These are phyloP conservation scores for Cenococcum geophilum DNA, from an alignment of 495 filamentous ascomycete species.

Conservation along the genomic window DNA sequence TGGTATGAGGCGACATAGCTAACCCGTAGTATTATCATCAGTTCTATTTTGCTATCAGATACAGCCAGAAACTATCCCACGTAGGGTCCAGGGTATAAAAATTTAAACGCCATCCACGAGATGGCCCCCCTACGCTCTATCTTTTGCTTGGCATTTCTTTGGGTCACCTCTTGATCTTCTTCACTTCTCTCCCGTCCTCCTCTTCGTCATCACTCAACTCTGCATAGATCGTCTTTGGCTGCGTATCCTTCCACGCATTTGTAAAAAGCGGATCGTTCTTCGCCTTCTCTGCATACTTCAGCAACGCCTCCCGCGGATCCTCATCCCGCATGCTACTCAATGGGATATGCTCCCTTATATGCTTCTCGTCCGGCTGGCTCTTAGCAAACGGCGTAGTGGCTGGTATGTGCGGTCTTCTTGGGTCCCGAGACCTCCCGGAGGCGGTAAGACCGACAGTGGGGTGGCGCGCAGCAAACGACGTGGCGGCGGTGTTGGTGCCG, in stretches of 20 bases:
- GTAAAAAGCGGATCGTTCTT: slow-evolving; percentile 93
- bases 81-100: not conserved
- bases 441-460: slow-evolving; percentile 68
- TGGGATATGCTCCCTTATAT: slow-evolving; percentile 81
- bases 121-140: not conserved
- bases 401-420: slow-evolving; percentile 73
- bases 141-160: no score
- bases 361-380: slow-evolving; percentile 80
- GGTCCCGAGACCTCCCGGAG: slow-evolving; percentile 73
- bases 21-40: no score
- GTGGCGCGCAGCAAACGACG: slow-evolving; percentile 58
- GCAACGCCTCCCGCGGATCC: slow-evolving; percentile 85
- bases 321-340: slow-evolving; percentile 94
- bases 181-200: slow-evolving; percentile 65
- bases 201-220: slow-evolving; percentile 72
- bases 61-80: not conserved
- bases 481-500: slow-evolving; percentile 43
- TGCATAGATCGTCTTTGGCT: slow-evolving; percentile 87
- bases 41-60: not conserved
- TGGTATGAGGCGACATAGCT: no score
- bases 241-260: slow-evolving; percentile 83
- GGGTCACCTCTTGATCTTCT: slow-evolving; percentile 42
- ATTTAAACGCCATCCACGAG: not conserved
- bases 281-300: slow-evolving; percentile 93
- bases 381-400: slow-evolving; percentile 86